Evolutionary conservation across 305 asterid species (phyloP).

Genomic region (Ajuga reptans): DNA sequence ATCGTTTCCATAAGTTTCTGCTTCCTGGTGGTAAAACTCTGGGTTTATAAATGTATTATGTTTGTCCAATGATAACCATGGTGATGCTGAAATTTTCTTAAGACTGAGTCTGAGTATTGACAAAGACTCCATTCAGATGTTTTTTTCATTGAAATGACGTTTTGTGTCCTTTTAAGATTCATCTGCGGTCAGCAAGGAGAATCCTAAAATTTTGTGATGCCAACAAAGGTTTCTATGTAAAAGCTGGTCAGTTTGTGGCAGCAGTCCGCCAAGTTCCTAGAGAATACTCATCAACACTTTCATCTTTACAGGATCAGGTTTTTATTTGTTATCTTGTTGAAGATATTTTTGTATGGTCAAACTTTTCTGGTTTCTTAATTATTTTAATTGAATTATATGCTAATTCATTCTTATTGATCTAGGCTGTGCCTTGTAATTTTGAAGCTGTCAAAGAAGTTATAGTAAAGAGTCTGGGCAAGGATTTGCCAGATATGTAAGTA

Average conservation of each 20-base stretch:
- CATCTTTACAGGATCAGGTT: slow-evolving; percentile 90
- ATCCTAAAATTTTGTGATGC: slow-evolving; percentile 56
- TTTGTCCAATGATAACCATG: neutral
- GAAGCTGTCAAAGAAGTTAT: slow-evolving; percentile 58
- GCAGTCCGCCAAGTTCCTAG: slow-evolving; percentile 73
- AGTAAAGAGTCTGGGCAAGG: slow-evolving; percentile 52
- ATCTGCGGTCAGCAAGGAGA: slow-evolving; percentile 73
- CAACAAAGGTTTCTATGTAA: slow-evolving; percentile 85
- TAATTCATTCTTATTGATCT: slow-evolving; percentile 23
- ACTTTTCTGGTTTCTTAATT: slow-evolving; percentile 7
- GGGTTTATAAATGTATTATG: neutral
- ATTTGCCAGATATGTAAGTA: slow-evolving; percentile 67
- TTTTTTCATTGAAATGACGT: slow-evolving; percentile 10
- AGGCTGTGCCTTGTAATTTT: slow-evolving; percentile 73
- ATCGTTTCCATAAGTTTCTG: neutral
- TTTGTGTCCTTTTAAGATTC: slow-evolving; percentile 39
- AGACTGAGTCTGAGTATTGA: neutral
- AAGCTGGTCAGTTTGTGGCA: slow-evolving; percentile 89
- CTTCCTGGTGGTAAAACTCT: neutral
- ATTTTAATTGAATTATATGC: neutral
- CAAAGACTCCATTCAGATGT: neutral
- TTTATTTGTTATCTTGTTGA: slow-evolving; percentile 2
- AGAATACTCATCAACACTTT: slow-evolving; percentile 77
- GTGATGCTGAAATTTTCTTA: neutral
- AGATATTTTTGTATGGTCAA: neutral